Evolutionary conservation across 2,329 filamentous ascomycete species (phyloP).

Genomic region (Fusarium tricinctum): DNA sequence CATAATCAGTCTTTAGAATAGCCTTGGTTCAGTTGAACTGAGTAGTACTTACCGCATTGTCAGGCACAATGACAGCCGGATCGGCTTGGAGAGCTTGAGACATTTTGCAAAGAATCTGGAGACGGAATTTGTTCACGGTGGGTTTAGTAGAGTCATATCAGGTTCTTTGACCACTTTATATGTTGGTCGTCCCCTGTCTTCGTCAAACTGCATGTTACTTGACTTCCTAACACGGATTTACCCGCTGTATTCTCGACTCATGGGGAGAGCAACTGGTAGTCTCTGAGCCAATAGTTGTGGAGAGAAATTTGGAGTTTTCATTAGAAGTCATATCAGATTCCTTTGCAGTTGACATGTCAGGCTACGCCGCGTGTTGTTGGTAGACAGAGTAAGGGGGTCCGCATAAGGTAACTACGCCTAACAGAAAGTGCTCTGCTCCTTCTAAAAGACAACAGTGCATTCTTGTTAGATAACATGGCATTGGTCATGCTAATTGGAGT

Average conservation of each 20-base stretch:
- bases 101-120: not conserved
- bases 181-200: constrained; percentile 13
- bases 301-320: rapidly evolving
- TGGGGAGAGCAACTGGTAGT: not conserved
- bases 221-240: constrained; percentile 23
- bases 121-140: too few species aligned
- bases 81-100: not conserved
- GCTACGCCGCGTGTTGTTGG: not conserved
- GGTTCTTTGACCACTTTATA: constrained; percentile 14
- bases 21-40: rapidly evolving
- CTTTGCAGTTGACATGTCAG: not conserved
- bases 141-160: not conserved
- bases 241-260: constrained; percentile 3
- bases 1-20: not conserved
- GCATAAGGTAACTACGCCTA: too few species aligned
- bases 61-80: not conserved
- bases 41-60: not conserved
- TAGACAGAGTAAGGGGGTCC: rapidly evolving
- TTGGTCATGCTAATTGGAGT: not conserved
- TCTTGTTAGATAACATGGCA: too few species aligned
- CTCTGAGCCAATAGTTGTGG: constrained; percentile 1
- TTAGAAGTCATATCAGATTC: not conserved
- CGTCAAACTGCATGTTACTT: constrained; percentile 8
- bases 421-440: not conserved
- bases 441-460: too few species aligned